Percentiles rank a stretch among this genome's conserved stretches.
phyloP scores from a whole-genome alignment of 2,329 filamentous ascomycete species.

The Fusarium kyushuense region DNA sequence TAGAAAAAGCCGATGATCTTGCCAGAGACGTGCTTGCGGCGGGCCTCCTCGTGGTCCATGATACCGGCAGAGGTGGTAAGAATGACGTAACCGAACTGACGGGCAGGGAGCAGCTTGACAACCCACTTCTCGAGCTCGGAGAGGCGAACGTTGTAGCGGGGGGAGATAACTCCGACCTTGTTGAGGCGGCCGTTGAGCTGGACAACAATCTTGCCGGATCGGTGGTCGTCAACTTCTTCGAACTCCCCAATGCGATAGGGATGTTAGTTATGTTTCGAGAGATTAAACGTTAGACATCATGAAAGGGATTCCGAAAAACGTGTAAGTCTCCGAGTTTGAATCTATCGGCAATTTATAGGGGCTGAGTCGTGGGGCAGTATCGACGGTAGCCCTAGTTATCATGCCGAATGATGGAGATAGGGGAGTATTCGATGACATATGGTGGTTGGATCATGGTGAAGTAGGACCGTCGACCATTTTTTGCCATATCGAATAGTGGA shows the following conservation, averaged over 20 bases:
- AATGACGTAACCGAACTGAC: constrained; percentile 99
- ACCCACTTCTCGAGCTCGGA: constrained; percentile 99
- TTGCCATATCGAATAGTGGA: constrained; percentile 9
- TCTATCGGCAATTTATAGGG: constrained; percentile 99
- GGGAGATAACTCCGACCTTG: constrained; percentile 99
- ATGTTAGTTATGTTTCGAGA: constrained; percentile 84
- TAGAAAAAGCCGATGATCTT: constrained; percentile 99
- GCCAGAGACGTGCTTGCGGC: constrained; percentile 98
- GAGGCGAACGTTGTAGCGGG: constrained; percentile 99
- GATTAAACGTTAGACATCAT: constrained; percentile 95
- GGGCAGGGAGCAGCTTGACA: constrained; percentile 96
- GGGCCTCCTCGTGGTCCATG: constrained; percentile 99
- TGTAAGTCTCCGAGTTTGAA: constrained; percentile 91
- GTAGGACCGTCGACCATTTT: not conserved
- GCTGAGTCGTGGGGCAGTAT: constrained; percentile 83
- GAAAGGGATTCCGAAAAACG: constrained; percentile 77
- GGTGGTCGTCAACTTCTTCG: constrained; percentile 99
- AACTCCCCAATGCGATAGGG: constrained; percentile 86
- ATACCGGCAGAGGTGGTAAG: constrained; percentile 99
- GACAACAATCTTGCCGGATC: constrained; percentile 99
- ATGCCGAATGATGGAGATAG: constrained; percentile 76
- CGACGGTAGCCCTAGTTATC: constrained; percentile 99
- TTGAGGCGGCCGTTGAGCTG: constrained; percentile 99
- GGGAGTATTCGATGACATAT: constrained; percentile 6
- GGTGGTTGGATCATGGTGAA: constrained; percentile 16